Conservation (phyloP, 805 yeast species). For the Candida nanaspora region DNA sequence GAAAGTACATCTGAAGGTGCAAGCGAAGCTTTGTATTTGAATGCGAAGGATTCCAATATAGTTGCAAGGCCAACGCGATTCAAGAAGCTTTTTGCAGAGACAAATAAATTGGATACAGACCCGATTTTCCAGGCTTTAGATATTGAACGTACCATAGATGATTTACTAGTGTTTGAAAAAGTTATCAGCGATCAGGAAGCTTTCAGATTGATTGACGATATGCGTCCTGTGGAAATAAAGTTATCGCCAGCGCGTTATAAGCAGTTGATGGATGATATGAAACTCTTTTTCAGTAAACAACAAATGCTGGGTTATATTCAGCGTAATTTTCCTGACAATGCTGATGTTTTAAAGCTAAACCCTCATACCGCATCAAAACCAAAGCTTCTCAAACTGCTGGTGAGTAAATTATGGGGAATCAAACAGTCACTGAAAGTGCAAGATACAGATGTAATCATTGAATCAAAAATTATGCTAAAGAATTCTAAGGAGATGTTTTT, state of each 20-base stretch:
- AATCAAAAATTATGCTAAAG: conserved; percentile 18
- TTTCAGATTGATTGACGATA: conserved; percentile 18
- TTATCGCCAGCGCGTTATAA: conserved; percentile 16
- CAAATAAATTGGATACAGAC: too few species aligned
- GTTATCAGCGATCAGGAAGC: conserved; percentile 15
- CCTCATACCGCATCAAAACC: conserved; percentile 14
- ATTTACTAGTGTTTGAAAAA: conserved; percentile 21
- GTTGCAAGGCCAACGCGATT: too few species aligned
- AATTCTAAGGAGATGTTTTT: conserved; percentile 24
- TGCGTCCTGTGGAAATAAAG: conserved; percentile 15
- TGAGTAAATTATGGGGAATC: conserved; percentile 20
- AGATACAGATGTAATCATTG: conserved; percentile 12
- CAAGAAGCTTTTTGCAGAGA: too few species aligned
- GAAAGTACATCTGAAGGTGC: too few species aligned
- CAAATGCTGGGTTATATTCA: conserved; percentile 13
- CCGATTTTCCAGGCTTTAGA: conserved; percentile 14
- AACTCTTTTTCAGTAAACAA: conserved; percentile 12
- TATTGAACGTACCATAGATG: conserved; percentile 21
- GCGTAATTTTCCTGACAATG: conserved; percentile 4
- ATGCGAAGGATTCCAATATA: too few species aligned
- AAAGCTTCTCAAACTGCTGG: conserved; percentile 13
- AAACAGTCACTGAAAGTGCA: conserved; percentile 8
- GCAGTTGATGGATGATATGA: conserved; percentile 13
- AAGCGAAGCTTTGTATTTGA: too few species aligned
- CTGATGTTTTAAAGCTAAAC: too few species aligned